These are phyloP conservation scores for Solanum gandarillasii DNA, from an alignment of 257 asterid species.

Conservation along the genomic window DNA sequence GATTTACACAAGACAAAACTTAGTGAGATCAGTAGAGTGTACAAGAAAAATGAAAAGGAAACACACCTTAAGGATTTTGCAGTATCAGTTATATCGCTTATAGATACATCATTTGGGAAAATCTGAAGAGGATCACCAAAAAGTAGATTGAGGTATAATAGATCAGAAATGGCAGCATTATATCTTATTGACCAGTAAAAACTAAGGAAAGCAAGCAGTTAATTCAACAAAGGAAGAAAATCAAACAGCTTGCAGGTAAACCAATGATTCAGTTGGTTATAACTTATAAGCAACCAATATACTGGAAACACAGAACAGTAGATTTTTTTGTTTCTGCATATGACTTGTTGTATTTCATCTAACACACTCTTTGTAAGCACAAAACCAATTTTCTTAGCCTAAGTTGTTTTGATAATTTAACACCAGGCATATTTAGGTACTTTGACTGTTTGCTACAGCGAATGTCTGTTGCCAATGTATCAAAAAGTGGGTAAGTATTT, in stretches of 20 bases:
- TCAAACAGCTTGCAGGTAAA: neutral
- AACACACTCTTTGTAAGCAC: neutral
- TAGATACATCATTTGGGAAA: slow-evolving; percentile 71
- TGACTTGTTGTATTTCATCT: neutral
- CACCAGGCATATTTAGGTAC: neutral
- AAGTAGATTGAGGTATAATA: neutral
- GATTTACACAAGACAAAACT: neutral
- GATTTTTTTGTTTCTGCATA: neutral
- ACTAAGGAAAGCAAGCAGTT: neutral
- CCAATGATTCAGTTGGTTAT: neutral
- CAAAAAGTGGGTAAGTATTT: neutral
- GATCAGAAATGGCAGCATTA: neutral
- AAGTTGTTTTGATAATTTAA: neutral
- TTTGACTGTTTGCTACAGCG: neutral
- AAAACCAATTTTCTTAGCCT: neutral
- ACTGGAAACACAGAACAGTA: neutral
- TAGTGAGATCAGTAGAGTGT: neutral
- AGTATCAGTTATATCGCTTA: slow-evolving; percentile 54
- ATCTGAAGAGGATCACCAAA: slow-evolving; percentile 36
- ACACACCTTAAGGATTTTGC: slow-evolving; percentile 57
- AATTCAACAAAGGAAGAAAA: neutral
- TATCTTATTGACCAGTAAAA: neutral
- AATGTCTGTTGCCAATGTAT: neutral
- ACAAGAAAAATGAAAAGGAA: neutral
- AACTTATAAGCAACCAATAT: neutral